A percentile compares a stretch with the other conserved stretches of the same genome.
Conservation (phyloP, 1,139 yeast genomes). For the Kodamaea arcana region DNA sequence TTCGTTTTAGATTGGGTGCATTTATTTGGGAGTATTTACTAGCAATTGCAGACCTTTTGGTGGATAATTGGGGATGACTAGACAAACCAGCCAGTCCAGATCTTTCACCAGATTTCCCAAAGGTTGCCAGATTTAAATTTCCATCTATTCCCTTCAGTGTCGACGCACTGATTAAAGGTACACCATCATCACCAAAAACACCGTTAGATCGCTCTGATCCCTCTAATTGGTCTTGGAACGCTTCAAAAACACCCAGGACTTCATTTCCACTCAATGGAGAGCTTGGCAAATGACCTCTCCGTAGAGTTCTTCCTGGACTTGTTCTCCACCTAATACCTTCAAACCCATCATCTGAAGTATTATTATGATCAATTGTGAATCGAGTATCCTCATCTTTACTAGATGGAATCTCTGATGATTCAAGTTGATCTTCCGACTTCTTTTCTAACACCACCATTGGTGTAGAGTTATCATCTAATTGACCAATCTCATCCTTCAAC, state of each 20-base stretch:
- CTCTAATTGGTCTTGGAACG: too few relatives aligned
- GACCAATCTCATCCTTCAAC: too few relatives aligned
- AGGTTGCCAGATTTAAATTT: too few relatives aligned
- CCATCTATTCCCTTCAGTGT: too few relatives aligned
- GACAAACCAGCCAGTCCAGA: not conserved
- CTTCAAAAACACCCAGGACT: too few relatives aligned
- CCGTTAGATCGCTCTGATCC: too few relatives aligned
- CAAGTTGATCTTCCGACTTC: not conserved
- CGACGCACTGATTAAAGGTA: too few relatives aligned
- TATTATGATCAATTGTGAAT: constrained; percentile 16
- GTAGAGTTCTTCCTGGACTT: constrained; percentile 21
- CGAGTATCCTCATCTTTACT: not conserved
- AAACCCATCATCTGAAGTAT: constrained; percentile 45
- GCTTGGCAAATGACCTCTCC: constrained; percentile 20
- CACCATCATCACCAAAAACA: not conserved
- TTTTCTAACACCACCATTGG: not conserved
- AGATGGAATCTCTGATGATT: not conserved
- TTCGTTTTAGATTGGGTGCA: constrained; percentile 22
- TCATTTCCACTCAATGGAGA: constrained; percentile 32
- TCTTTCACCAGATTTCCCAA: not conserved
- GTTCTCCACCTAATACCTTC: constrained; percentile 44
- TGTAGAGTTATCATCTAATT: too few relatives aligned
- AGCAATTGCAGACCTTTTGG: constrained; percentile 19
- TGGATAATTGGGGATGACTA: not conserved
- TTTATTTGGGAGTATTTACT: constrained; percentile 14